Base-by-base conservation (phyloP, 768 basidiomycete species). In the Boletus eberwhitei region DNA sequence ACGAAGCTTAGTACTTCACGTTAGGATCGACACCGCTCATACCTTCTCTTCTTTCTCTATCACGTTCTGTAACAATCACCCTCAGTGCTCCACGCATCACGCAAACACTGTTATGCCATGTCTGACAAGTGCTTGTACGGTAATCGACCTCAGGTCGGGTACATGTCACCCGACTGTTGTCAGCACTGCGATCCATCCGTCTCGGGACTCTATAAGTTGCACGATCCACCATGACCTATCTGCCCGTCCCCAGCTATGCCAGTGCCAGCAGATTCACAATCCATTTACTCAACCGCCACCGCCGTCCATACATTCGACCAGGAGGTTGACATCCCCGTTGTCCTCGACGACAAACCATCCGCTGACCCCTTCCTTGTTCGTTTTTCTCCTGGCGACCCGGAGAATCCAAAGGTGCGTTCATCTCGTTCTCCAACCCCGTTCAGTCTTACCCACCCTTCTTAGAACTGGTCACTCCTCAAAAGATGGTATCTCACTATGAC, bases 401-500 rank as follows among this genome's bases (percentile, higher is more conserved):
- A 65, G 6, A 75, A 82, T 56, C 83, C 83, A 40, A 72, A 78
- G 68, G 81, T 78, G 53, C 35, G 61, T 69, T 40, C 37, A 22
- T 34, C 5, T 29, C 32, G 8, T 22, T 41, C 21, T 7, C 9
- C 22, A 0, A 16, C 6, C n/a, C 13, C n/a, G 13, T 24, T 19
- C 29, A 26, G 50, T 50, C 52, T 62, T 34, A 48, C 48, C 29
- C 41, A 31, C 29, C 29, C 44, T 46, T 9, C 24, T 7, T 44
- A 84, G 83, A 82, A 76, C 55, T 84, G 81, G 83, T 74, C 79
- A 11, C 58, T 51, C 8, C 21, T 55, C 21, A 71, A 65, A 55
- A 72, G 74, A 66, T 82, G 81, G 81, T 82, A 79, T 59, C 63
- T 84, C 34, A 81, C 81, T 9, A n/a, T 77, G 48, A 58, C 75